Evolutionary conservation across 2,329 filamentous ascomycete species (phyloP).

Genomic region (Penicillium palitans): DNA sequence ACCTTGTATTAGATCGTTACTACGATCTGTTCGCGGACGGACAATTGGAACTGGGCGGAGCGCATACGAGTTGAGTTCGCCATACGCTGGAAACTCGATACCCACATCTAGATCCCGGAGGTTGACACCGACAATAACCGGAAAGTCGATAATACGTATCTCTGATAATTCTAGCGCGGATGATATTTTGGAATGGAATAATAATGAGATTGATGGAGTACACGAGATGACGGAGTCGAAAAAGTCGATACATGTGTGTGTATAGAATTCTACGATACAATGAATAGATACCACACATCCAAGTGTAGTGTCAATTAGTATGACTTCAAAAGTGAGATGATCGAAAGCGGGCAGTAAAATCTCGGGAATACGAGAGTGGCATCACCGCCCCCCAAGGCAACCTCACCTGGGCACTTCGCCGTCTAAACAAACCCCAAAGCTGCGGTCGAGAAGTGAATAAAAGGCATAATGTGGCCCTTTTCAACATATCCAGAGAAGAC

Average conservation of each 20-base stretch:
- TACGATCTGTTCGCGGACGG: constrained; percentile 10
- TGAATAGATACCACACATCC: not conserved
- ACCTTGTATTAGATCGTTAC: constrained; percentile 30
- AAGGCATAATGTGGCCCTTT: constrained; percentile 1
- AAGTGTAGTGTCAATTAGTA: not conserved
- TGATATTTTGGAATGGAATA: not conserved
- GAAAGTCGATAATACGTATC: constrained; percentile 11
- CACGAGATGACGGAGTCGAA: not conserved
- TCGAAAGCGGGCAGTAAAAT: not conserved
- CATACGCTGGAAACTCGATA: constrained; percentile 7
- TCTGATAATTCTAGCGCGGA: constrained; percentile 14
- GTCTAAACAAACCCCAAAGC: not conserved
- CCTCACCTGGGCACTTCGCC: not conserved
- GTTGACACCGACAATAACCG: not conserved
- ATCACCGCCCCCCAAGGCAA: not conserved
- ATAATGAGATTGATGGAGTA: not conserved
- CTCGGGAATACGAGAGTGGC: not conserved
- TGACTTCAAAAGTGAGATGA: not conserved
- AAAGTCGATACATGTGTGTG: not conserved
- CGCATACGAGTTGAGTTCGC: constrained; percentile 18
- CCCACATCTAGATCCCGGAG: constrained; percentile 6
- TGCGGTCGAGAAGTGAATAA: not conserved
- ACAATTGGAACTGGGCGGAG: constrained; percentile 7
- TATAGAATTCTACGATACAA: not conserved
- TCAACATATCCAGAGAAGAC: not conserved